phyloP scores from a whole-genome alignment of 768 basidiomycete genomes.

The Mycena belliarum region DNA sequence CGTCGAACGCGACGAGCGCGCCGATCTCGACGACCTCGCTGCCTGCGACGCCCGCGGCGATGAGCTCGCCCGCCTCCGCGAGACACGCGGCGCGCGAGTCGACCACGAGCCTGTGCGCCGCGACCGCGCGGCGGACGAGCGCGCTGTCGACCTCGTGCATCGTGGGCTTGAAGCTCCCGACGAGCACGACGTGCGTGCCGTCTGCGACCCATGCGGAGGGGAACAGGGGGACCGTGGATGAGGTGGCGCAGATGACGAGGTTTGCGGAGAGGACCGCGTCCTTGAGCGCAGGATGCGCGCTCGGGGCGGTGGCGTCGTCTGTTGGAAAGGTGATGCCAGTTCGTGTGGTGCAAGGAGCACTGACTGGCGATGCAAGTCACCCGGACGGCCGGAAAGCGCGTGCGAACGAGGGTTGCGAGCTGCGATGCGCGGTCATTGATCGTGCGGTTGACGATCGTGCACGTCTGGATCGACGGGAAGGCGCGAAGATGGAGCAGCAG shows the following conservation, averaged over 20 bases:
- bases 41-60: conserved; percentile 45
- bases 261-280: conserved; percentile 43
- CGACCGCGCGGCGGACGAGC: conserved; percentile 54
- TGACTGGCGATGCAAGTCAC: conserved; percentile 14
- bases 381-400: conserved; percentile 27
- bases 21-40: conserved; percentile 68
- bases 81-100: conserved; percentile 73
- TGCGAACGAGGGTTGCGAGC: conserved; percentile 33
- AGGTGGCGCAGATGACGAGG: conserved; percentile 77
- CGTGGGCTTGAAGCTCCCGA: conserved; percentile 78
- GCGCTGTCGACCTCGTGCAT: conserved; percentile 76
- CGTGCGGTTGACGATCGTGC: conserved; percentile 67
- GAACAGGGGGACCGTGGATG: conserved; percentile 71
- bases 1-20: conserved; percentile 44
- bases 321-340: background rate
- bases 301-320: conserved; percentile 3
- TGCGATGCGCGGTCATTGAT: conserved; percentile 45
- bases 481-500: conserved; percentile 58
- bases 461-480: conserved; percentile 52
- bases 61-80: conserved; percentile 84
- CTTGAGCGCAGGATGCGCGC: conserved; percentile 24
- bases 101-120: conserved; percentile 50
- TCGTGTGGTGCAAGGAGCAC: conserved; percentile 5
- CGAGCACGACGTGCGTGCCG: conserved; percentile 70
- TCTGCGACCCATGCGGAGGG: conserved; percentile 60